phyloP scores from a whole-genome alignment of 352 stramenopile species.

The Globisporangium lucens region DNA sequence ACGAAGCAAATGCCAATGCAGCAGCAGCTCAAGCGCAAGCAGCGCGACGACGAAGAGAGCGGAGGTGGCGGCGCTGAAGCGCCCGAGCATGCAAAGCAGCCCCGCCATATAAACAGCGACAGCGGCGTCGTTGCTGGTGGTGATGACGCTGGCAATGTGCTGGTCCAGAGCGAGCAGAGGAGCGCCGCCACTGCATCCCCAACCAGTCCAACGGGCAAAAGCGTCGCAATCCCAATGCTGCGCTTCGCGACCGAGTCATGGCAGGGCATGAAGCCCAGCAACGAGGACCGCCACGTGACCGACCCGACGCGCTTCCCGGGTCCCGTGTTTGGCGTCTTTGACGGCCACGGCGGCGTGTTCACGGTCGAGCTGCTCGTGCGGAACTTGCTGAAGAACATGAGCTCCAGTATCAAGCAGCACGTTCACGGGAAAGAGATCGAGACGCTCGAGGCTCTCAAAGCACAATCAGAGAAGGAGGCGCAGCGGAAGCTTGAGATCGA shows the following conservation, averaged over 20 bases:
- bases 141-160: background rate
- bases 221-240: slow-evolving; percentile 27
- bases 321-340: slow-evolving; percentile 53
- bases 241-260: slow-evolving; percentile 52
- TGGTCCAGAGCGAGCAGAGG: background rate
- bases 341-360: slow-evolving; percentile 57
- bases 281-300: slow-evolving; percentile 52
- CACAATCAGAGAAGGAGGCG: slow-evolving; percentile 22
- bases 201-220: background rate
- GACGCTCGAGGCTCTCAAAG: slow-evolving; percentile 16
- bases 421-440: slow-evolving; percentile 24
- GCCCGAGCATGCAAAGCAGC: background rate
- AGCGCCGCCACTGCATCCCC: background rate
- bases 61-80: slow-evolving; percentile 20
- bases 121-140: no score
- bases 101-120: background rate
- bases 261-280: slow-evolving; percentile 47
- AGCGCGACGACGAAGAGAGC: slow-evolving; percentile 5
- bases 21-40: slow-evolving; percentile 30
- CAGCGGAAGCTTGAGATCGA: slow-evolving; percentile 28
- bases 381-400: slow-evolving; percentile 40
- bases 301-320: slow-evolving; percentile 37
- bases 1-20: background rate
- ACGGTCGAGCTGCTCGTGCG: slow-evolving; percentile 40
- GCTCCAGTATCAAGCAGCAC: slow-evolving; percentile 24